Evolutionary conservation across 2,329 filamentous ascomycete genomes (phyloP), one percentile per base, ranked within the genome.

Genomic region (Lecanosticta acicola): DNA sequence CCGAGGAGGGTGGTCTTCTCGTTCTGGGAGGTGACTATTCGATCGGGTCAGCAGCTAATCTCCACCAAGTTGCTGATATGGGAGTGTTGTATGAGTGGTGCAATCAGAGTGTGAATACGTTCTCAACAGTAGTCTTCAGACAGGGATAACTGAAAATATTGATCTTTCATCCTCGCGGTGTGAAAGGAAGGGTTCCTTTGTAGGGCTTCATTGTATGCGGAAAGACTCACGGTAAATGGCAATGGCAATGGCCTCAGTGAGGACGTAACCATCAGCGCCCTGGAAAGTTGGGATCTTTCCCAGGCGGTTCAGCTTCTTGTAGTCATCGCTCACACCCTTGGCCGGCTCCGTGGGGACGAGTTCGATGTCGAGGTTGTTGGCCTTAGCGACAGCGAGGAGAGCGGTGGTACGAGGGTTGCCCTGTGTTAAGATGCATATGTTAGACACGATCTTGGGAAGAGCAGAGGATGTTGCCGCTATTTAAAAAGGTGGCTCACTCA

Each of bases 1-100:
- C 93, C 93, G 64, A 98, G 83, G 59, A 98, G 89, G 61, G 89
- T 94, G 64, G 93, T 98, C 85, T 97, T 97, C 84, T 97, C 93
- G 73, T 98, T 98, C 78, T 98, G 93, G 63, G 93, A 97, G 65
- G 93, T 89, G 70, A 98, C 93, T 97, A 67, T 29, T 29, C 45
- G 60, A 58, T 4, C 7, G 5, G 16, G 24, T 7, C n/a, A n/a
- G n/a, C n/a, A n/a, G n/a, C n/a, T n/a, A n/a, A n/a, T n/a, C n/a
- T n/a, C n/a, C n/a, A n/a, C n/a, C n/a, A n/a, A n/a, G n/a, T n/a
- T n/a, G n/a, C n/a, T n/a, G n/a, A n/a, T n/a, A n/a, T n/a, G n/a
- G n/a, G n/a, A n/a, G n/a, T n/a, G n/a, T n/a, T n/a, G n/a, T n/a
- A n/a, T n/a, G n/a, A n/a, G n/a, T n/a, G n/a, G n/a, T 40, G 39